Base-by-base conservation (phyloP, 208 protist species). In the Leishmania major region DNA sequence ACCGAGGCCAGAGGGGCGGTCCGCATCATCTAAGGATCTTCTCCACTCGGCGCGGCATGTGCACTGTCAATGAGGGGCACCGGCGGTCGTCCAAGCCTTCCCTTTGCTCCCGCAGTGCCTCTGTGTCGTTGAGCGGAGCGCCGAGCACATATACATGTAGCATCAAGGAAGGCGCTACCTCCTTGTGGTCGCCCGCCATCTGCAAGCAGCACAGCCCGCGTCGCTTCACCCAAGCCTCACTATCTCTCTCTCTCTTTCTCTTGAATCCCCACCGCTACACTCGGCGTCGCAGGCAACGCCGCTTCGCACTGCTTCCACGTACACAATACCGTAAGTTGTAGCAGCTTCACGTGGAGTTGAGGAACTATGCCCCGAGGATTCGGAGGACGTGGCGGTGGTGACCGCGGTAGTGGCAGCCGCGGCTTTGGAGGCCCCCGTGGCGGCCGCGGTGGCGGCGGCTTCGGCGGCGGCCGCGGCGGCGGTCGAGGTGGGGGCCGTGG, bases 401-500 rank as follows among this genome's bases (percentile, higher is more conserved):
- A 64, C 59, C 59, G 79, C 71, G 69, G 76, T 40, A 59, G 80
- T 37, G 80, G 73, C 40, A 74, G 80, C 84, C 78, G 81, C 79
- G 89, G 90, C 51, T 88, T 88, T 60, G 91, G 93, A 45, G 84
- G 86, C n/a, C 78, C 85, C 15, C 64, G 85, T 73, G 85, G 87
- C 53, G 84, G 87, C 57, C 83, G 91, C 72, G 85, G 87, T 67
- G 67, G 83, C n/a, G 82, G 92, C 60, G 71, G 84, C 25, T 78
- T 84, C 25, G 75, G 89, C 51, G 85, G 89, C 71, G 84, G 89
- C 40, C 85, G 88, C 35, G 71, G 85, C n/a, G 82, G 91, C 28
- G 87, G 94, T 47, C 62, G 90, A 45, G 75, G 94, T 53, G 93
- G 95, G n/a, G 92, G 95, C 13, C 86, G 94, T 69, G 94, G 95